Base-by-base conservation (phyloP, 176 grass and related monocot genomes). In the Hsuehochloa calcarea region DNA sequence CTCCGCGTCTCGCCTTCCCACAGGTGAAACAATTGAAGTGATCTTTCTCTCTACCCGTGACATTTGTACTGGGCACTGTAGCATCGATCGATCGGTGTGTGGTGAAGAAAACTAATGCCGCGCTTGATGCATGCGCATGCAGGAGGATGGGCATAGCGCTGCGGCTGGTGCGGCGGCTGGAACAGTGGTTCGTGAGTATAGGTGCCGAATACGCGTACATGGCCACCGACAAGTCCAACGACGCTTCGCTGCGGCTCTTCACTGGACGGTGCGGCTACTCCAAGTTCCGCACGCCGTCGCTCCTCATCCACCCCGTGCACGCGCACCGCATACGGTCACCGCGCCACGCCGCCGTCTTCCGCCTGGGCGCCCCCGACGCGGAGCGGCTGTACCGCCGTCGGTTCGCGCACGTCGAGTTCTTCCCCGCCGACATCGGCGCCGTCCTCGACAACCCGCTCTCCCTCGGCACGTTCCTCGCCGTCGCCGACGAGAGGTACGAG, bases 271-370 rank as follows among this genome's bases (percentile, higher is more conserved):
- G 96, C 74, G 90, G 93, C 15, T 99, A 96, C 91, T 83, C 90
- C 84, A 96, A 96, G 90, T 99, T 99, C 74, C 88, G 96, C 12
- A 96, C 91, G 34, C 93, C 96, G 35, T 95, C 96, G 11, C 92
- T 99, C 29, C 93, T 96, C 13, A 93, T 94, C 68, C 91, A 99
- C 64, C 96, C 96, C 10, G 96, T 99, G 80, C 92, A 95, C 84
- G 79, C 86, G 31, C 96, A 96, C 86, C 74, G 90, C 22, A 82
- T 91, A n/a, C 74, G 63, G 10, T 1, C 52, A 0, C 85, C 93
- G 17, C 84, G 80, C 45, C 88, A 51, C 29, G 71, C 78, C 13
- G 34, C 80, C 3, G 65, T 99, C 0, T 27, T 92, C 8, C 50
- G 50, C 14, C 81, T 99, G 60, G 82, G 26, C 58, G 8, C 77